Base-by-base conservation (phyloP, 441 rosid genomes). In the Mallotus repandus region DNA sequence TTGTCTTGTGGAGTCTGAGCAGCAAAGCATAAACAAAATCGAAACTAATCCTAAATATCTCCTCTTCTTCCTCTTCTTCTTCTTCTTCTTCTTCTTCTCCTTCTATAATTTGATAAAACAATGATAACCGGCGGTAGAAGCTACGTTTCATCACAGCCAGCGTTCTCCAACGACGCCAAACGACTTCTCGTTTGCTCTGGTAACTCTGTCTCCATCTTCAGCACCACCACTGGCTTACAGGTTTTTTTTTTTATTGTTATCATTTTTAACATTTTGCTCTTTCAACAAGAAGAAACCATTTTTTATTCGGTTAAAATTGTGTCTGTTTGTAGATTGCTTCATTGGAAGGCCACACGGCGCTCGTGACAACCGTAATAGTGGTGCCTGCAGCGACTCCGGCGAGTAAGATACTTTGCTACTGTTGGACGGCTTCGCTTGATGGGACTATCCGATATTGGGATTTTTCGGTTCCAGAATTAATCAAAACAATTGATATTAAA, bases 351-450 rank as follows among this genome's bases (percentile, higher is more conserved):
- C 99, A 96, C 74, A 81, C 84, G 76, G 92, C 92, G 62, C 86
- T 74, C 4, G 97, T 96, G 7, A 91, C 98, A 50, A 63, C 93
- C 54, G 88, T 96, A 10, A 62, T 91, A 16, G 98, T 94, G 69
- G 94, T 81, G 22, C 97, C 98, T 25, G 89, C 89, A 18, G 89
- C 89, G 3, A 82, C 98, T 25, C 89, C 89, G n/a, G 90, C 89
- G 3, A 82, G 79, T 38, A 88, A 85, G 46, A 68, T 86, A 60
- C 74, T 96, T 70, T 86, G 86, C 54, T 89, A 84, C 74, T 96
- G 98, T 73, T 96, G 98, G 98, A 96, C 99, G 32, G 89, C 98
- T 7, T 92, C 99, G 21, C 87, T 92, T 4, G 99, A 96, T 79
- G 98, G 99, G 25, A 91, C 92, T 4, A 85, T 96, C 72, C 87